These are phyloP conservation scores for Anaeramoeba ignava DNA, from an alignment of 78 protist genomes.

Conservation along the genomic window DNA sequence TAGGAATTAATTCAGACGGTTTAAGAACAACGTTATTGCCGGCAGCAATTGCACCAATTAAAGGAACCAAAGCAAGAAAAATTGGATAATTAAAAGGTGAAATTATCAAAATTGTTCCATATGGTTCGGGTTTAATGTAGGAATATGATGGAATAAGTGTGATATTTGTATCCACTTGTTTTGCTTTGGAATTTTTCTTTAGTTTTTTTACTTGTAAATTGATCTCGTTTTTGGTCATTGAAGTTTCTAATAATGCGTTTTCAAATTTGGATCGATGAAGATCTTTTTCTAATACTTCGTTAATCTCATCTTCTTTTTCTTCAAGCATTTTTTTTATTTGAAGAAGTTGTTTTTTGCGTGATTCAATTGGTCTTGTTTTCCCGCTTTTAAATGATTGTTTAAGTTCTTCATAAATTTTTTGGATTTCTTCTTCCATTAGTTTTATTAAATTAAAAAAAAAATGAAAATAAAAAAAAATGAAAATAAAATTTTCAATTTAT, in stretches of 20 bases:
- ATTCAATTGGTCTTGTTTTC: background rate
- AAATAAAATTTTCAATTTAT: background rate
- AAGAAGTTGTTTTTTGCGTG: background rate
- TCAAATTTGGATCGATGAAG: background rate
- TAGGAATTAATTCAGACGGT: slow-evolving; percentile 42
- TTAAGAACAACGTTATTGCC: slow-evolving; percentile 69
- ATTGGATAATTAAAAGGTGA: slow-evolving; percentile 82
- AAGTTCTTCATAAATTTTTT: slow-evolving; percentile 4
- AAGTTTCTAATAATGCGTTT: background rate
- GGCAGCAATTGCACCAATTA: slow-evolving; percentile 75
- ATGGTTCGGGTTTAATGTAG: background rate
- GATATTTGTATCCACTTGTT: background rate
- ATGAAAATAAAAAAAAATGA: background rate
- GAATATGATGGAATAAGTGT: background rate
- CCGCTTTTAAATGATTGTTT: background rate
- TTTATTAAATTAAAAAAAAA: background rate
- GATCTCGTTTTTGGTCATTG: background rate
- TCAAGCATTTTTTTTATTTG: background rate
- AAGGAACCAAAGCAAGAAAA: slow-evolving; percentile 24
- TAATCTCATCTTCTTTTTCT: background rate
- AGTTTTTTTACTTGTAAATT: background rate
- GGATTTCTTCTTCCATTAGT: background rate
- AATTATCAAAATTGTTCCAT: slow-evolving; percentile 44
- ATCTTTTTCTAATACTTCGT: background rate
- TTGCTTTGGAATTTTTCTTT: background rate